These are phyloP conservation scores for Ilyonectria robusta DNA, from an alignment of 2,329 filamentous ascomycete species.

Conservation along the genomic window DNA sequence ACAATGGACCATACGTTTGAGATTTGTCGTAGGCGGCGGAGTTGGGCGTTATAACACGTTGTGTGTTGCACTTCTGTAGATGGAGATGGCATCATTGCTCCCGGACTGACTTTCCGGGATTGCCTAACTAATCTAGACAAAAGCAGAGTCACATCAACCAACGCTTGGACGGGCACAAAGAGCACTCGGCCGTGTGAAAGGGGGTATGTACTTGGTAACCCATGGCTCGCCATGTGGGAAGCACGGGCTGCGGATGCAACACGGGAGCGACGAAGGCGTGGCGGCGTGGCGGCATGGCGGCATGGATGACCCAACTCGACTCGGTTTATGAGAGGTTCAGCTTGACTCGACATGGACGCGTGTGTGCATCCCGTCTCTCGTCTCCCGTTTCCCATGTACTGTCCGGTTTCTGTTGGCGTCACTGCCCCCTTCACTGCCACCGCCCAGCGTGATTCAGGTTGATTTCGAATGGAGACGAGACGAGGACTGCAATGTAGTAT, in stretches of 20 bases:
- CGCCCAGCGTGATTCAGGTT: constrained; percentile 13
- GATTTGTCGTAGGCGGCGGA: neutral
- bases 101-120: neutral
- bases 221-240: constrained; percentile 45
- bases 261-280: constrained; percentile 33
- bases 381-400: neutral
- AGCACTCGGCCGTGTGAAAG: neutral
- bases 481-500: neutral
- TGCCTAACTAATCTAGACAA: neutral
- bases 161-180: neutral
- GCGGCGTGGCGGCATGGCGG: constrained; percentile 13
- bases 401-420: neutral
- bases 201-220: constrained; percentile 11
- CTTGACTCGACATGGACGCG: neutral
- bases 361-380: neutral
- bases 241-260: constrained; percentile 35
- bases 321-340: constrained; percentile 11
- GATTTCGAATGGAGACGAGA: neutral
- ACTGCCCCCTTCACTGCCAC: constrained; percentile 10
- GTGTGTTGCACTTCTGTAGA: neutral
- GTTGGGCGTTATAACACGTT: neutral
- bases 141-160: neutral
- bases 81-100: neutral
- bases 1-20: neutral
- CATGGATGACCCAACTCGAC: constrained; percentile 8